These are phyloP conservation scores for Gossypium davidsonii DNA, from an alignment of 441 rosid species.

Conservation along the genomic window DNA sequence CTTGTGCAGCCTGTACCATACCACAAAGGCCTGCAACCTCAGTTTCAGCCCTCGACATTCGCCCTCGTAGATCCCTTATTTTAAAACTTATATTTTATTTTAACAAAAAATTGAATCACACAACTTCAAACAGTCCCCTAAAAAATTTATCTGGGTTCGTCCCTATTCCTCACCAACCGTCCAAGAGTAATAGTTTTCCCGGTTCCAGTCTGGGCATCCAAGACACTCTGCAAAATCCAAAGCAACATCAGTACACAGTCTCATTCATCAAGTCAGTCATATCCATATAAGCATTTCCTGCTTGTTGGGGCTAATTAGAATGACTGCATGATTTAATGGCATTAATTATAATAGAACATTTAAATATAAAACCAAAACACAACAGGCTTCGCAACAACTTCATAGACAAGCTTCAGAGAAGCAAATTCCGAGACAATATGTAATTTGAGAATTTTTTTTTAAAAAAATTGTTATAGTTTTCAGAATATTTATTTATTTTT, in stretches of 20 bases:
- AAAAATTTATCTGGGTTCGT: too few species aligned
- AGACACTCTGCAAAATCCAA: constrained; percentile 55
- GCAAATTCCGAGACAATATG: constrained; percentile 47
- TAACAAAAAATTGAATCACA: too few species aligned
- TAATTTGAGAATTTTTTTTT: too few species aligned
- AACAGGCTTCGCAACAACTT: constrained; percentile 93
- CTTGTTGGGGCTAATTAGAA: neutral
- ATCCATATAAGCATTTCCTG: neutral
- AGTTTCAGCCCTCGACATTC: too few species aligned
- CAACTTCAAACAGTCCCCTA: too few species aligned
- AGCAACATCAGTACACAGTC: neutral
- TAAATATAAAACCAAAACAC: constrained; percentile 27
- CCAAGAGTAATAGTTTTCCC: constrained; percentile 96
- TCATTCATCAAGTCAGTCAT: neutral
- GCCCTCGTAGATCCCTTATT: too few species aligned
- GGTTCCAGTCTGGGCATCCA: constrained; percentile 94
- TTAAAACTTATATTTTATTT: too few species aligned
- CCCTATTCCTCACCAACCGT: constrained; percentile 22
- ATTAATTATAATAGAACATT: neutral
- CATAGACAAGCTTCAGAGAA: constrained; percentile 83
- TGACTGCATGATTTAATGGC: neutral
- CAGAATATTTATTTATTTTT: too few species aligned
- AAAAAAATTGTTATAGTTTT: too few species aligned
- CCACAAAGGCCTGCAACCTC: too few species aligned
- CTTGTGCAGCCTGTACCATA: too few species aligned